Evolutionary conservation across 2,329 filamentous ascomycete genomes (phyloP).

Genomic region (Nothopassalora personata): DNA sequence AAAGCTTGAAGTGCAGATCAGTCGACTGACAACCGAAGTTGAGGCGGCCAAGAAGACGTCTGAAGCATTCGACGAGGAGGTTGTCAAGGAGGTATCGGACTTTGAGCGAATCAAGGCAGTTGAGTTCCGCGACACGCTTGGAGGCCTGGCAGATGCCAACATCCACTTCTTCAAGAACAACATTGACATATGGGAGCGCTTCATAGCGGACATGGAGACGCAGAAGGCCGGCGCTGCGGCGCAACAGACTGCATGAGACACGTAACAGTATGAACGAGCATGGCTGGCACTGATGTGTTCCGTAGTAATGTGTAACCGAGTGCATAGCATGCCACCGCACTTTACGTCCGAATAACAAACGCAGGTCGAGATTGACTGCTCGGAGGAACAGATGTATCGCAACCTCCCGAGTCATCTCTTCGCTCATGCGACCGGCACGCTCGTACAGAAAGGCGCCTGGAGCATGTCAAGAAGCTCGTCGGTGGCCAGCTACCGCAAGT

Average conservation of each 20-base stretch:
- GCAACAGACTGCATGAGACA: constrained; percentile 5
- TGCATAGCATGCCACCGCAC: not conserved
- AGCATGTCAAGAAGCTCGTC: not conserved
- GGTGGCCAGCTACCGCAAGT: not conserved
- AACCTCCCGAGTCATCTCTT: not conserved
- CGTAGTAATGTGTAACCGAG: not conserved
- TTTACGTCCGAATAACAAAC: not conserved
- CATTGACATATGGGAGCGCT: constrained; percentile 79
- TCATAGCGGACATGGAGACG: constrained; percentile 67
- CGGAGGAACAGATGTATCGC: not conserved
- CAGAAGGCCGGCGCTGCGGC: constrained; percentile 17
- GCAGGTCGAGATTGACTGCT: not conserved
- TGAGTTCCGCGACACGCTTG: constrained; percentile 81
- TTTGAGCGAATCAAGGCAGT: constrained; percentile 95
- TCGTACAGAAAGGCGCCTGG: not conserved
- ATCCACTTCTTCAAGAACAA: constrained; percentile 79
- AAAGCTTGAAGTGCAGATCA: constrained; percentile 87
- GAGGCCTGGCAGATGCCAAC: constrained; percentile 76
- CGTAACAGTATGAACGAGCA: not conserved
- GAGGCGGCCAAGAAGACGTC: constrained; percentile 80
- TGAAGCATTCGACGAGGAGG: constrained; percentile 93
- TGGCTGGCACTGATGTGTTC: not conserved
- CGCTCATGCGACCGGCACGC: not conserved
- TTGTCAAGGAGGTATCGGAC: constrained; percentile 84
- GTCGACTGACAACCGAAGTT: constrained; percentile 83